Evolutionary conservation across 2,329 filamentous ascomycete species (phyloP).

Genomic region (Botrytis fragariae): DNA sequence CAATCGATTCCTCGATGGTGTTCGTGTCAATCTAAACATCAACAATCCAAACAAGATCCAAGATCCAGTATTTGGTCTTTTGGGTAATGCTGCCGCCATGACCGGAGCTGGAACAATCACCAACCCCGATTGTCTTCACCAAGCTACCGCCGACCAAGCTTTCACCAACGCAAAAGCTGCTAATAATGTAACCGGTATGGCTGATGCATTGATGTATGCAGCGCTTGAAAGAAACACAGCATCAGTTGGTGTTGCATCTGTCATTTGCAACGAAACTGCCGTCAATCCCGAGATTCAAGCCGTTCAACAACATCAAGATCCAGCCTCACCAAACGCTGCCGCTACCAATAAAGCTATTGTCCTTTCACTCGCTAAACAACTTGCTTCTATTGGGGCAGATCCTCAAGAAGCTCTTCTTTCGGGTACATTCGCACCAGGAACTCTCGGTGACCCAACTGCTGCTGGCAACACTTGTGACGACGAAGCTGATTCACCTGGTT

Average conservation of each 20-base stretch:
- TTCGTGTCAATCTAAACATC: slow-evolving; percentile 46
- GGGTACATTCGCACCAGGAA: slow-evolving; percentile 62
- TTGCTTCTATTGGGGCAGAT: slow-evolving; percentile 60
- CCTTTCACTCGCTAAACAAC: slow-evolving; percentile 57
- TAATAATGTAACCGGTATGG: slow-evolving; percentile 51
- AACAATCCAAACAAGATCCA: slow-evolving; percentile 50
- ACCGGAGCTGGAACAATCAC: slow-evolving; percentile 48
- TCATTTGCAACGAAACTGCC: slow-evolving; percentile 55
- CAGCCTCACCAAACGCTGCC: slow-evolving; percentile 56
- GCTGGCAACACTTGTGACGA: slow-evolving; percentile 52
- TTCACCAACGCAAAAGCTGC: slow-evolving; percentile 60
- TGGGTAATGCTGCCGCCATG: slow-evolving; percentile 51
- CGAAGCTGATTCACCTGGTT: slow-evolving; percentile 48
- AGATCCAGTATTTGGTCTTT: slow-evolving; percentile 51
- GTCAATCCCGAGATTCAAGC: slow-evolving; percentile 65
- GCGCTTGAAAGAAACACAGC: slow-evolving; percentile 61
- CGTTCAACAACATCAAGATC: slow-evolving; percentile 65
- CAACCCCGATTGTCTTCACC: slow-evolving; percentile 58
- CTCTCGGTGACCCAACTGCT: slow-evolving; percentile 45
- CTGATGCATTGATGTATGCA: slow-evolving; percentile 52
- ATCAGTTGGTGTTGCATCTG: slow-evolving; percentile 55
- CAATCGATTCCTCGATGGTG: slow-evolving; percentile 47
- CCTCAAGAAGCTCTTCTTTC: slow-evolving; percentile 56
- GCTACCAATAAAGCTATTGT: slow-evolving; percentile 60
- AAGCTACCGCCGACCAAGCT: slow-evolving; percentile 57